Percentiles rank a stretch among this genome's conserved stretches.
Evolutionary conservation across 345 rosid species (phyloP).

Genomic region (Eucalyptus shirleyi): DNA sequence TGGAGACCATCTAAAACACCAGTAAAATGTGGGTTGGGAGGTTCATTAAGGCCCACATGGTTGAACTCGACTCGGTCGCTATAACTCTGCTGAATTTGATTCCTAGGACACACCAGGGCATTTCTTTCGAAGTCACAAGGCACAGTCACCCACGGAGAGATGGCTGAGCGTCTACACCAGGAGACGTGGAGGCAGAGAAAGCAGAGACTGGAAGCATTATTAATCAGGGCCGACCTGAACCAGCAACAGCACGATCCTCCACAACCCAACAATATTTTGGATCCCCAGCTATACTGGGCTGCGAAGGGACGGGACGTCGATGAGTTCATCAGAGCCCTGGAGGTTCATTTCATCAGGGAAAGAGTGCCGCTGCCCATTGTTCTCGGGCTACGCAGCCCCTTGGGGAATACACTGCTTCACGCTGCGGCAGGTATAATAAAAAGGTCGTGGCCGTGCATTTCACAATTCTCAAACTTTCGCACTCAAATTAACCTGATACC

Average conservation of each 20-base stretch:
- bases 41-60: neutral
- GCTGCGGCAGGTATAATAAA: neutral
- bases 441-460: rapidly evolving
- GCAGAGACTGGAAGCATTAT: no score
- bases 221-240: no score
- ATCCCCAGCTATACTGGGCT: neutral
- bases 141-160: no score
- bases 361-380: neutral
- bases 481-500: neutral
- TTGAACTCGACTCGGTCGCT: no score
- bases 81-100: no score
- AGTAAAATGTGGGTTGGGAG: neutral
- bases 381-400: neutral
- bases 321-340: neutral
- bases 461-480: neutral
- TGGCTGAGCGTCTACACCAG: no score
- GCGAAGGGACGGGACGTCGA: neutral
- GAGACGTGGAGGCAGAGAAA: no score
- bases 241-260: no score
- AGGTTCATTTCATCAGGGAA: neutral
- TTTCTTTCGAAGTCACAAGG: no score
- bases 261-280: neutral
- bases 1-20: no score
- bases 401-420: neutral
- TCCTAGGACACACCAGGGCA: no score